Evolutionary conservation across 371 early-diverging fungal species (phyloP), one percentile per base, ranked within the genome.

Genomic region (Zancudomyces culisetae): DNA sequence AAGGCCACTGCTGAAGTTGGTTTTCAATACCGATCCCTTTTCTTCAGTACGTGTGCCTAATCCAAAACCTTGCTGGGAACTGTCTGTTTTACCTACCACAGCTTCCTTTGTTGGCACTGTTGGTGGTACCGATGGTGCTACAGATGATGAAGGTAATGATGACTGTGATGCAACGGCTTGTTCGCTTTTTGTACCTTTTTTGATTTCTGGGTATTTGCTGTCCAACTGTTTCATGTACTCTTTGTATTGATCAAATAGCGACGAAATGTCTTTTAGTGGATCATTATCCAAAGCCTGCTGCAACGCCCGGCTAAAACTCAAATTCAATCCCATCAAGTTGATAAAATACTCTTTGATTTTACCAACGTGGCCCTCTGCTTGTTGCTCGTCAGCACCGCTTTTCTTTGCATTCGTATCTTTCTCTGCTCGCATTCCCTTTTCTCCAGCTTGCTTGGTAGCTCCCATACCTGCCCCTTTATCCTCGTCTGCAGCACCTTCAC

Each of bases 401-500:
- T 15, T 35, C 35, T 15, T 35, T 35, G 6, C 35, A 10, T 35
- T 35, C 6, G 6, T 35, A 35, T 15, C 15, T 6, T 35, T 35
- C 10, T 6, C 15, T 6, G 35, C 35, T 35, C 15, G 35, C 35
- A 10, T 35, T 15, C 15, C 6, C 35, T 35, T 15, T 35, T 35
- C 35, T 10, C 15, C 35, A 6, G 6, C 35, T 35, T 35, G 6
- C 6, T 15, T 35, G 35, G 10, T 35, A 6, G 35, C 35, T 35
- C 35, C 35, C 15, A 6, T 35, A 55, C 55, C 22, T 55, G 42
- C 51, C 23, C 59, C 48, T 40, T 53, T 40, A 49, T 57, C 55
- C 52, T 70, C 61, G 52, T 59, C 57, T 46, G 57, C 63, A 68
- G 67, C 20, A 59, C 53, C 51, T 67, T 61, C 60, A 69, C 68